A percentile compares a stretch with the other conserved stretches of the same genome.
These are phyloP conservation scores for Xylariaceae sp. DNA, from an alignment of 2,329 filamentous ascomycete genomes.

Conservation along the genomic window DNA sequence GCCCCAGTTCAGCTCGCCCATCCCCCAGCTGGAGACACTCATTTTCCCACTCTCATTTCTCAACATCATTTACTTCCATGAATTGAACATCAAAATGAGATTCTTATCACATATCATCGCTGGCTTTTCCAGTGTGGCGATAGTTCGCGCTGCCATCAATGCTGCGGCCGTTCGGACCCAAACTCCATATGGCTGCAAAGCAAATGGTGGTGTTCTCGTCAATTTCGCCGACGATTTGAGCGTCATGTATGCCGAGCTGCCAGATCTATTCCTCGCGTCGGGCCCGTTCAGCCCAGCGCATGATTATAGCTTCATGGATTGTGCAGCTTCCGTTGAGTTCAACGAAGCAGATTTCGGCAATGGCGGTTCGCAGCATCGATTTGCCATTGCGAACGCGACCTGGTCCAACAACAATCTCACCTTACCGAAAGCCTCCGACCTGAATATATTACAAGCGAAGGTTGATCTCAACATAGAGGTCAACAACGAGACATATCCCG, in stretches of 20 bases:
- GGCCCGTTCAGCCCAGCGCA: slow-evolving; percentile 16
- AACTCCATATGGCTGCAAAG: slow-evolving; percentile 11
- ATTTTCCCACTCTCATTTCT: no score
- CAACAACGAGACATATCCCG: slow-evolving; percentile 10
- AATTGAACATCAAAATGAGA: no score
- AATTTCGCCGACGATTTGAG: slow-evolving; percentile 12
- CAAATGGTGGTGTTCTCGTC: slow-evolving; percentile 8
- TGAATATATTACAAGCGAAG: slow-evolving; percentile 4
- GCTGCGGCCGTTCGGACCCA: slow-evolving; percentile 11
- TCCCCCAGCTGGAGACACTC: no score
- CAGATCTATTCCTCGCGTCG: slow-evolving; percentile 10
- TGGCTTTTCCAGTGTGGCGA: no score
- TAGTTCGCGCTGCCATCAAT: slow-evolving; percentile 4
- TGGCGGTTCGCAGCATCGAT: slow-evolving; percentile 8
- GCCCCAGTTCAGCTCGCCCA: no score
- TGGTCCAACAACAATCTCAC: slow-evolving; percentile 13
- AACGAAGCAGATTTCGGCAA: slow-evolving; percentile 10
- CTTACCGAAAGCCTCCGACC: slow-evolving; percentile 11
- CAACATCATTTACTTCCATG: no score
- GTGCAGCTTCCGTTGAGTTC: slow-evolving; percentile 8
- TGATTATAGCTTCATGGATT: slow-evolving; percentile 12
- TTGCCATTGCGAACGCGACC: slow-evolving; percentile 12
- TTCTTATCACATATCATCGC: no score
- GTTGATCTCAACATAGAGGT: slow-evolving; percentile 12
- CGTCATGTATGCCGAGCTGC: slow-evolving; percentile 13